These are phyloP conservation scores for Psilocybe azurescens DNA, from an alignment of 768 basidiomycete species.

Conservation along the genomic window DNA sequence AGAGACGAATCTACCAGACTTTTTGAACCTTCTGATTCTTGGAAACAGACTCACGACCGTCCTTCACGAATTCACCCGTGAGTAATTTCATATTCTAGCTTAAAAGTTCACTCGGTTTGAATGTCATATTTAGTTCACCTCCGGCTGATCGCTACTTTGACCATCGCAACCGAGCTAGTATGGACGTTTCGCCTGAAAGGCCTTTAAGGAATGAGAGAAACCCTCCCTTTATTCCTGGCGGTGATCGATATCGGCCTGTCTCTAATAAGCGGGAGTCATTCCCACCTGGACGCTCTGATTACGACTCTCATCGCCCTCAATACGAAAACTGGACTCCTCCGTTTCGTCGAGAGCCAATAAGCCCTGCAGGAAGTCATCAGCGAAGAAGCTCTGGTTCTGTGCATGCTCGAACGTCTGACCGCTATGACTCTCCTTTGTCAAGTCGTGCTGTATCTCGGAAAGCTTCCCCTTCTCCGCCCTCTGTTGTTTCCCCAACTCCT, in stretches of 20 bases:
- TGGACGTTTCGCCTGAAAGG: conserved; percentile 43
- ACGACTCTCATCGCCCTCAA: conserved; percentile 56
- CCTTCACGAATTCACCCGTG: conserved; percentile 45
- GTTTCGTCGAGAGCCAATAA: conserved; percentile 29
- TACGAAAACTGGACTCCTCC: conserved; percentile 40
- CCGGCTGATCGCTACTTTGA: conserved; percentile 38
- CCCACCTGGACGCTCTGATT: conserved; percentile 34
- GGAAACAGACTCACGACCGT: conserved; percentile 64
- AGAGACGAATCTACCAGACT: conserved; percentile 50
- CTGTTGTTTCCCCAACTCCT: conserved; percentile 31
- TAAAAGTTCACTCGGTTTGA: conserved; percentile 1
- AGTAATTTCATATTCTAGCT: conserved; percentile 29
- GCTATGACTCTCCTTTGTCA: conserved; percentile 30
- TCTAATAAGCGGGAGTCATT: conserved; percentile 45
- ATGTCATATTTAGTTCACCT: conserved; percentile 22
- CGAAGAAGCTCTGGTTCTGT: conserved; percentile 30
- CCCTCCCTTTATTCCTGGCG: conserved; percentile 27
- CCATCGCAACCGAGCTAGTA: conserved; percentile 36
- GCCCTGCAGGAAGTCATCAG: conserved; percentile 26
- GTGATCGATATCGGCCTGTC: conserved; percentile 59
- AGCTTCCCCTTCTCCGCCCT: conserved; percentile 34
- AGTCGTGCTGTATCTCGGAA: conserved; percentile 27
- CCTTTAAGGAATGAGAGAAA: conserved; percentile 37
- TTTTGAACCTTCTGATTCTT: conserved; percentile 76
- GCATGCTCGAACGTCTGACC: conserved; percentile 29